These are phyloP conservation scores for Babesia divergens DNA, from an alignment of 169 alveolate genomes.

Conservation along the genomic window DNA sequence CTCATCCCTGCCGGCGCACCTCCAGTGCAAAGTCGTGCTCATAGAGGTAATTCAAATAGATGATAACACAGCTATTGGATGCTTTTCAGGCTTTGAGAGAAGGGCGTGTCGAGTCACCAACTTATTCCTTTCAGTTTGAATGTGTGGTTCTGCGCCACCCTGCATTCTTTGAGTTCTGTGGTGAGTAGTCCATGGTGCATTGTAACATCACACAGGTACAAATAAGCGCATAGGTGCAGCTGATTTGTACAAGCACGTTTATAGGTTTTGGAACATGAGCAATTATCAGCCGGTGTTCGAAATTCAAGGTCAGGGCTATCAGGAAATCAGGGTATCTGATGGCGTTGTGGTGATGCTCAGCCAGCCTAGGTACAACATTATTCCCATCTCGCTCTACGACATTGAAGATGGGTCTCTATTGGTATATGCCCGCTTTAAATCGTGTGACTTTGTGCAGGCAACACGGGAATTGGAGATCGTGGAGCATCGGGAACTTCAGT, in stretches of 20 bases:
- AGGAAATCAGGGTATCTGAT: slow-evolving; percentile 70
- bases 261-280: slow-evolving; percentile 70
- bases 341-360: slow-evolving; percentile 76
- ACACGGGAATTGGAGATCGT: slow-evolving; percentile 61
- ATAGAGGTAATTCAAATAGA: slow-evolving; percentile 42
- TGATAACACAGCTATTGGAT: not conserved
- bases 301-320: slow-evolving; percentile 43
- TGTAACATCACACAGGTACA: slow-evolving; percentile 34
- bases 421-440: slow-evolving; percentile 24
- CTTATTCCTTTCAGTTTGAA: slow-evolving; percentile 50
- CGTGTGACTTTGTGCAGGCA: slow-evolving; percentile 1
- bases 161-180: slow-evolving; percentile 77
- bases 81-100: slow-evolving; percentile 20
- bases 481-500: slow-evolving; percentile 69
- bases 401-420: slow-evolving; percentile 71
- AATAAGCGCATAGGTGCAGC: slow-evolving; percentile 78
- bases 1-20: slow-evolving; percentile 73
- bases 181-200: slow-evolving; percentile 20
- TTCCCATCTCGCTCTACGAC: slow-evolving; percentile 69
- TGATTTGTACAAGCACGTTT: slow-evolving; percentile 64
- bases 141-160: slow-evolving; percentile 72
- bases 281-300: slow-evolving; percentile 39
- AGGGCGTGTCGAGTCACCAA: slow-evolving; percentile 42
- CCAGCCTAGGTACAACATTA: slow-evolving; percentile 66
- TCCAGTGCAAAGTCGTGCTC: slow-evolving; percentile 71